Evolutionary conservation across 2,329 filamentous ascomycete species (phyloP), one percentile per base, ranked within the genome.

Genomic region (Neofusicoccum cordaticola): DNA sequence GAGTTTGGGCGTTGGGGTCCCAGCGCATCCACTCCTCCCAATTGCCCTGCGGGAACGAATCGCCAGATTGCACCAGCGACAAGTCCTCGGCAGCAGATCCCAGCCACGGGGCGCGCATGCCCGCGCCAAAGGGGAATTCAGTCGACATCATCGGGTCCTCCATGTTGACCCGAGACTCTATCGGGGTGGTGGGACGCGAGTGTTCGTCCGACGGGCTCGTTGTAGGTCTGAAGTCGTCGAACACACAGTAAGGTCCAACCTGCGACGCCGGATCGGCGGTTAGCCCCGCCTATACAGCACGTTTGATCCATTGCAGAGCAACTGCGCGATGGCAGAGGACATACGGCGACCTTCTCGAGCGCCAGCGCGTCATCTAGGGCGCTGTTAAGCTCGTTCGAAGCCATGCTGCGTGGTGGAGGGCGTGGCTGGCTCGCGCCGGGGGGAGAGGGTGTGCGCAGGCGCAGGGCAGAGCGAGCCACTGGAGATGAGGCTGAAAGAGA

Each of bases 21-120:
- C 79, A 82, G 64, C 78, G 73, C 74, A 82, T 78, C 78, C 79
- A 82, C 50, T 82, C 77, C 68, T 78, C 80, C 80, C 80, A 82
- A 68, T 77, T 75, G 56, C 76, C 72, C 57, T 72, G 72, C 50
- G 68, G 64, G 57, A 74, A 69, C 34, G 75, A 70, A 51, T 74
- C 72, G 31, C 52, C 63, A 64, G 73, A 69, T 9, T 73, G 65
- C 35, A 69, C 61, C 62, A 77, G 68, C 19, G 74, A 67, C 66
- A 75, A 68, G 66, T 77, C 73, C 64, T 76, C 74, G 51, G 66
- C 70, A 1, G 73, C 69, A 34, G 72, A 62, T 31, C 34, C 72
- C 66, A 77, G 67, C 75, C 75, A 78, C 12, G 72, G 72, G 8
- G 69, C 71, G 63, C 74, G 72, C 69, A 73, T 69, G 67, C 67